Evolutionary conservation across 345 rosid species (phyloP).

Genomic region (Sisymbrium irio): DNA sequence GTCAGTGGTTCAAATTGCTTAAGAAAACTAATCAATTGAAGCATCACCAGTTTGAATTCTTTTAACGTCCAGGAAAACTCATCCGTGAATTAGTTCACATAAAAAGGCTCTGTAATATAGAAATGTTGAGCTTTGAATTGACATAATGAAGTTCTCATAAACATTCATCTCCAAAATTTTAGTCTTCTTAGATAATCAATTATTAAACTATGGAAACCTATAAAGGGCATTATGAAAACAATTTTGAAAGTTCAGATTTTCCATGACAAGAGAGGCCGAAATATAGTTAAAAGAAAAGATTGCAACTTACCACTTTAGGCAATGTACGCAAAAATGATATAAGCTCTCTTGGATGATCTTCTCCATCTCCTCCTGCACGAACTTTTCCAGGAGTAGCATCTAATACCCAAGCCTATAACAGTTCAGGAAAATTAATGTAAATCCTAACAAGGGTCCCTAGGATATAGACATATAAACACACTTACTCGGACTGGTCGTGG

Average conservation of each 20-base stretch:
- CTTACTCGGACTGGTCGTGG: constrained; percentile 87
- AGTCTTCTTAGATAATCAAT: no score
- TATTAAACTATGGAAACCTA: no score
- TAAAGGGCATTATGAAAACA: not conserved
- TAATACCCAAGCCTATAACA: constrained; percentile 77
- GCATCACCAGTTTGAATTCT: not conserved
- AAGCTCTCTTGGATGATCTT: constrained; percentile 85
- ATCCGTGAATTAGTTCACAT: no score
- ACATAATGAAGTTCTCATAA: no score
- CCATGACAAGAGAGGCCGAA: not conserved
- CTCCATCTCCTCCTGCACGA: constrained; percentile 79
- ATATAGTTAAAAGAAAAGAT: not conserved
- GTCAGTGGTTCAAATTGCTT: not conserved
- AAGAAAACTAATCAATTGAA: not conserved
- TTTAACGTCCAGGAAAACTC: not conserved
- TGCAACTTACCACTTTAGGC: constrained; percentile 60
- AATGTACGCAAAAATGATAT: constrained; percentile 65
- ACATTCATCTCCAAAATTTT: no score
- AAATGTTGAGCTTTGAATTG: no score
- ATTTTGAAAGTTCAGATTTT: not conserved
- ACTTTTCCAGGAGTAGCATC: constrained; percentile 99
- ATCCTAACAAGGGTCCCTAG: not conserved
- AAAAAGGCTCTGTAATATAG: no score
- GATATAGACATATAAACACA: constrained; percentile 1
- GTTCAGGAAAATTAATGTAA: not conserved